phyloP scores from a whole-genome alignment of 2,329 filamentous ascomycete genomes.

The Trichocomaceae sp. region DNA sequence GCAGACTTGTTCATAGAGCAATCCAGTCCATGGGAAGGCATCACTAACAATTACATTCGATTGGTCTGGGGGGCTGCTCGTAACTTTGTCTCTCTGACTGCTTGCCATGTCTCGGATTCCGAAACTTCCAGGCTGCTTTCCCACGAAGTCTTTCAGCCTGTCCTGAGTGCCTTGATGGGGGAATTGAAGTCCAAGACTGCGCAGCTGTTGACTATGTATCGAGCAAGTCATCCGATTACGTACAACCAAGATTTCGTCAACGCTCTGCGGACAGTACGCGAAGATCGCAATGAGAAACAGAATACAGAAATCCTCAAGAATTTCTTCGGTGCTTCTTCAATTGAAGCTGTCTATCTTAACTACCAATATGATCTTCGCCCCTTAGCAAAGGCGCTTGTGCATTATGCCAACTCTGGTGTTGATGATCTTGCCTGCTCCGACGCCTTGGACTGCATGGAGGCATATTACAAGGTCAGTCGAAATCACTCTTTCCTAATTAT shows the following conservation, averaged over 20 bases:
- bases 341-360: neutral
- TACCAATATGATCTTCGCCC: neutral
- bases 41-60: constrained; percentile 33
- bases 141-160: constrained; percentile 34
- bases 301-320: neutral
- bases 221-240: constrained; percentile 1
- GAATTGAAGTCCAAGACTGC: constrained; percentile 33
- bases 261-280: constrained; percentile 23
- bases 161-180: constrained; percentile 33
- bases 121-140: constrained; percentile 36
- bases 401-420: constrained; percentile 30
- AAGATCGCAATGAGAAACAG: constrained; percentile 12
- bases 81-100: constrained; percentile 30
- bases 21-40: constrained; percentile 47
- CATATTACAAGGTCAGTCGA: constrained; percentile 41
- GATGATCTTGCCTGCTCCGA: constrained; percentile 32
- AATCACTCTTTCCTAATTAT: neutral
- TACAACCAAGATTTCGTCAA: constrained; percentile 31
- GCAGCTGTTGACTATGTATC: neutral
- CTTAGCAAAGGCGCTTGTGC: constrained; percentile 17
- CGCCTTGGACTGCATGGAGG: constrained; percentile 37
- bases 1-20: constrained; percentile 56
- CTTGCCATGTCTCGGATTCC: constrained; percentile 33
- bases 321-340: constrained; percentile 2
- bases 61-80: constrained; percentile 28